Conservation (phyloP, 164 flowering plant genomes). For the Tinospora cordifolia region DNA sequence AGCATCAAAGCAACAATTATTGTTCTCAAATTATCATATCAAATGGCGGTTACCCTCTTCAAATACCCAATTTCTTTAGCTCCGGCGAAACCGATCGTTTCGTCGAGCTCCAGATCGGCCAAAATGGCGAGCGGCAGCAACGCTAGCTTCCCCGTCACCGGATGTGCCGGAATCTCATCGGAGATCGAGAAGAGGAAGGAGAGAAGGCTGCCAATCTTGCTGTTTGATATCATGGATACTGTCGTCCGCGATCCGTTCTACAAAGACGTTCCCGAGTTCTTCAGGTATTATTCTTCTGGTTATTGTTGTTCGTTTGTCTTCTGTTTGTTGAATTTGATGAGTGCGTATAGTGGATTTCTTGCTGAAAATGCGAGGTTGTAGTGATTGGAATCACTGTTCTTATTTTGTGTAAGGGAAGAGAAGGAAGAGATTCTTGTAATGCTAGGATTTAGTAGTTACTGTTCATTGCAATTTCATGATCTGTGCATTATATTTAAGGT, state of each 20-base stretch:
- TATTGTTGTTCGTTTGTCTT: background rate
- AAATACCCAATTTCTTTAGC: constrained; percentile 8
- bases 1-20: too few relatives aligned
- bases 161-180: background rate
- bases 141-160: background rate
- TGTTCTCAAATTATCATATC: too few relatives aligned
- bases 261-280: constrained; percentile 77
- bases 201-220: constrained; percentile 67
- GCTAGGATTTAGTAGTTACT: background rate
- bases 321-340: background rate
- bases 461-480: background rate
- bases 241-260: constrained; percentile 91
- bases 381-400: background rate
- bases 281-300: constrained; percentile 38
- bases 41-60: constrained; percentile 15
- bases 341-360: background rate
- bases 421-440: background rate
- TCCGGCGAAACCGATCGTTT: background rate
- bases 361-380: background rate
- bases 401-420: background rate
- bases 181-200: background rate
- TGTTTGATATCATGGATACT: constrained; percentile 91
- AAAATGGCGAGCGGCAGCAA: constrained; percentile 13
- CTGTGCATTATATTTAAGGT: too few relatives aligned
- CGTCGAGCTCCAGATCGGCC: constrained; percentile 6